Evolutionary conservation across 495 filamentous ascomycete species (phyloP), one percentile per base, ranked within the genome.

Genomic region (Penicillium canescens): DNA sequence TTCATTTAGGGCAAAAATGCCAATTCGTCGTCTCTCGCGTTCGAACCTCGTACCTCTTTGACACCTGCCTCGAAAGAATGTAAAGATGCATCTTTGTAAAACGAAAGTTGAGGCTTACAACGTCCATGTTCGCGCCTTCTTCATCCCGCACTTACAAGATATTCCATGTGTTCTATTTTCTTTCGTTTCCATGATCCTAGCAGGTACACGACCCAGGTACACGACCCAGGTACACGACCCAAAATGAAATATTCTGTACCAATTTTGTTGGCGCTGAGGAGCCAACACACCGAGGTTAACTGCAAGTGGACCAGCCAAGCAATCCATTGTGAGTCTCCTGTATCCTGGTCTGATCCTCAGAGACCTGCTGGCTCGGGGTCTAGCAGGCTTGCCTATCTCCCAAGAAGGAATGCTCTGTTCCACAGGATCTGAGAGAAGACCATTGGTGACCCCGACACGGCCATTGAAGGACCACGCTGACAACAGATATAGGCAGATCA

Each of bases 241-340:
- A 70, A 65, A 49, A 66, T 66, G 60, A 75, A 60, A 60, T 78
- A 78, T 58, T 65, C 61, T 28, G 61, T 73, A 47, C 66, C 61
- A 47, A 69, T 69, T 26, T 64, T 78, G 42, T 50, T 74, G 69
- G 70, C 62, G 37, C 41, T 76, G 12, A 57, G 62, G 12, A 57
- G 62, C 54, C 70, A 63, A 43, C 61, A 61, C 14, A 68, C 64
- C 24, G 46, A 46, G 20, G 63, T 72, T 16, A 52, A 63, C 23
- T 62, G 71, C 26, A 61, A 54, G 43, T 66, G 63, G 63, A 66
- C 57, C 12, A 34, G 16, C 10, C 37, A 57, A 37, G 54, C 56
- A 31, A 45, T 35, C 42, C 37, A 63, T 11, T 66, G 63, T 66
- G 46, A 66, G 63, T 52, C 23, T 18, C 14, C 20, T 1, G 9